Conservation (phyloP, 306 rosid genomes). For the Fagus sylvatica region DNA sequence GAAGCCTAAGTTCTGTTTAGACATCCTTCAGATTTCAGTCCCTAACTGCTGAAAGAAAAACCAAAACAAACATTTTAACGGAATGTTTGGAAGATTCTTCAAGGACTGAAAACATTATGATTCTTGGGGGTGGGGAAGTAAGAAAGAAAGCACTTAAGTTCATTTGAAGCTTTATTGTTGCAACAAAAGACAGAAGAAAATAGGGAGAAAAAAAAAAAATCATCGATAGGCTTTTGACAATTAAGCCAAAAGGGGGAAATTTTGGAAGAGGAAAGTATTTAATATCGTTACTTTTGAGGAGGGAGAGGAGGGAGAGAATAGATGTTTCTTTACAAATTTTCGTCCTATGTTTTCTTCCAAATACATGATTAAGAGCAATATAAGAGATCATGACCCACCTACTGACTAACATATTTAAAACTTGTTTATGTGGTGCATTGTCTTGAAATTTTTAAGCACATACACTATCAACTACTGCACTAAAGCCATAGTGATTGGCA, state of each 20-base stretch:
- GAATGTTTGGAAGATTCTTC: not conserved
- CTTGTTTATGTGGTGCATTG: not conserved
- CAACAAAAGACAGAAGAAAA: not conserved
- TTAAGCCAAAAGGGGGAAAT: not conserved
- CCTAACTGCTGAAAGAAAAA: not conserved
- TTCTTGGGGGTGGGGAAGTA: not conserved
- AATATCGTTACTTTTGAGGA: not conserved
- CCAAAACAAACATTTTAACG: not conserved
- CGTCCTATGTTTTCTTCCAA: not conserved
- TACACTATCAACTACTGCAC: not conserved
- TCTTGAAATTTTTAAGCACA: not conserved
- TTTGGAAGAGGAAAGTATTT: not conserved
- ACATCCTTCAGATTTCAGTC: not conserved
- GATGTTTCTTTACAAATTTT: not conserved
- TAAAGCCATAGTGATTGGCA: not conserved
- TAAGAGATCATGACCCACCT: not conserved
- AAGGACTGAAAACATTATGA: not conserved
- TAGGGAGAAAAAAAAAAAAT: too few relatives aligned
- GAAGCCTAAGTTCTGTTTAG: not conserved
- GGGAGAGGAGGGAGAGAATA: not conserved
- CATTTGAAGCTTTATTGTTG: not conserved
- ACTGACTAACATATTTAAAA: not conserved
- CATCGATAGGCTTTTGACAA: not conserved
- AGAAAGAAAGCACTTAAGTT: not conserved
- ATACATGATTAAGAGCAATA: not conserved